Base-by-base conservation (phyloP, 2,329 filamentous ascomycete genomes). In the Fusarium sp. region DNA sequence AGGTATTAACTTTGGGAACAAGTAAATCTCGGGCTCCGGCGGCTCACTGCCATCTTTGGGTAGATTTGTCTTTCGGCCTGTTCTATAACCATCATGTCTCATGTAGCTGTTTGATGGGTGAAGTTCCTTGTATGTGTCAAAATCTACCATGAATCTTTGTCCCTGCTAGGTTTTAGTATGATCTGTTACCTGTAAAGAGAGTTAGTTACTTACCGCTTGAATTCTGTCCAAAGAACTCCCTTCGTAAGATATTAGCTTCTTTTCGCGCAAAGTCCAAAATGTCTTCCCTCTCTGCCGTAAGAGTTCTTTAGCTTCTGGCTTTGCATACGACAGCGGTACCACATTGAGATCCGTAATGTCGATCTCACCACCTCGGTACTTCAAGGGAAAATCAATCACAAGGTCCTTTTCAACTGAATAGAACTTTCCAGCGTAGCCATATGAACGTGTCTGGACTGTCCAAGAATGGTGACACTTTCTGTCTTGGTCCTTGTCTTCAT, bases 131-230 rank as follows among this genome's bases (percentile, higher is more conserved):
- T 64, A 63, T 1, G 58, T 63, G 0, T 43, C 6, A 6, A 58
- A 52, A 11, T 64, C 61, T 2, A 64, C 13, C 61, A 64, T 64
- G 18, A 64, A 57, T 5, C 61, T 20, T 52, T 64, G 60, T 4
- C 60, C 49, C 50, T 63, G 1, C 9, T 18, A 14, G n/a, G 5
- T 7, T 15, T 56, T 17, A 56, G 46, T 15, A 49, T 21, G 11
- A 4, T 14, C 0, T 2, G 11, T 2, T n/a, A n/a, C n/a, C 25
- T 25, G 7, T 4, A 20, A 4, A 10, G 13, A 0, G 3, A 14
- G 10, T 11, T 29, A 20, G 10, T 7, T 5, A 23, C 58, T n/a
- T 23, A 54, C 27, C 23, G 20, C 29, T 10, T 48, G 15, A 4
- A 47, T 20, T 5, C 25, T 46, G 14, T 46, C 33, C 0, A 42